Conservation (phyloP, 345 rosid genomes). For the Durio zibethinus region DNA sequence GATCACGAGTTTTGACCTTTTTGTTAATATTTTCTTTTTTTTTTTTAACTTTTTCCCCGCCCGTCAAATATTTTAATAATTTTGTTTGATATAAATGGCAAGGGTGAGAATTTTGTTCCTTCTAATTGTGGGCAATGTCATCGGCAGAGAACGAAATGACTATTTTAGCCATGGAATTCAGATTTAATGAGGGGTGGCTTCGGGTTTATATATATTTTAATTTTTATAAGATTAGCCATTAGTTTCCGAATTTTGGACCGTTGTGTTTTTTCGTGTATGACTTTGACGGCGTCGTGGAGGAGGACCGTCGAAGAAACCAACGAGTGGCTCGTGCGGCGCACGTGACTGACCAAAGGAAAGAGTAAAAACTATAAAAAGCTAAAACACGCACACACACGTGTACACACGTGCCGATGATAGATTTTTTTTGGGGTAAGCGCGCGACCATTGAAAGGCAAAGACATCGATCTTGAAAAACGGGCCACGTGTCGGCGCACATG, state of each 20-base stretch:
- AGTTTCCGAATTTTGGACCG: background rate
- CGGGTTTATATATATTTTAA: background rate
- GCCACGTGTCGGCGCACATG: constrained; percentile 61
- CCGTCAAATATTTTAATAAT: background rate
- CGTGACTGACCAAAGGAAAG: constrained; percentile 21
- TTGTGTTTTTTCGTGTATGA: constrained; percentile 19
- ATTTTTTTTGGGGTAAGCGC: constrained; percentile 26
- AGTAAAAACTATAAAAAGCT: constrained; percentile 7
- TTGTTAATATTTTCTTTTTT: background rate
- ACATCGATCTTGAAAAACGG: constrained; percentile 32
- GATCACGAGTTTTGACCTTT: constrained; percentile 24
- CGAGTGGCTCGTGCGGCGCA: constrained; percentile 32
- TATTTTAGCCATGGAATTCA: background rate
- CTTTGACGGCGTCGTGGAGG: constrained; percentile 34
- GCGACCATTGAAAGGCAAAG: constrained; percentile 36
- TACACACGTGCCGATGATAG: constrained; percentile 27
- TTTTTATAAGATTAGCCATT: background rate
- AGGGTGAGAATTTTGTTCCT: constrained; percentile 3
- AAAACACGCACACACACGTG: constrained; percentile 28
- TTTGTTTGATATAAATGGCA: background rate
- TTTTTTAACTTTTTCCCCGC: background rate
- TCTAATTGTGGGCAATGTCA: background rate
- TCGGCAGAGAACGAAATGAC: background rate
- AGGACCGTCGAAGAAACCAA: background rate
- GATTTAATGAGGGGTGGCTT: background rate